Evolutionary conservation across 371 early-diverging fungal species (phyloP).

Genomic region (Mucor racemosus): DNA sequence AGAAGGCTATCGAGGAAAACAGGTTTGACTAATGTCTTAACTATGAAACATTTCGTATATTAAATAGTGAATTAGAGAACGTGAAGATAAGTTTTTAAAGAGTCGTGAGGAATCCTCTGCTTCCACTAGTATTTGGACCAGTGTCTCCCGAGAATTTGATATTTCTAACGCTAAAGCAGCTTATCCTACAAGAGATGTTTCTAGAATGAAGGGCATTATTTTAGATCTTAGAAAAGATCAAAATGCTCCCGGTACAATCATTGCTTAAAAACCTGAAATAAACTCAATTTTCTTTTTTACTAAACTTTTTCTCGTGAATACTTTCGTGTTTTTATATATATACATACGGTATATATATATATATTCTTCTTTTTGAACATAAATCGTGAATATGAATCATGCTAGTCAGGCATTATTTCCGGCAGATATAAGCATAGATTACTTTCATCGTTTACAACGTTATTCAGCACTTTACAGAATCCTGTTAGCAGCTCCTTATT

Average conservation of each 20-base stretch:
- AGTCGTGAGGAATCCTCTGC: conserved; percentile 56
- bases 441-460: conserved; percentile 20
- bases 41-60: background rate
- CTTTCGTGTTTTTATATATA: background rate
- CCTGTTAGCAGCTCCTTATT: conserved; percentile 22
- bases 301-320: background rate
- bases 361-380: background rate
- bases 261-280: conserved; percentile 13
- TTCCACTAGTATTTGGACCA: conserved; percentile 75
- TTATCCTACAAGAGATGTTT: conserved; percentile 59
- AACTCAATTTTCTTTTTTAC: conserved; percentile 5
- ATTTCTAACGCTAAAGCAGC: conserved; percentile 48
- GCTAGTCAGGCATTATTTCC: background rate
- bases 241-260: conserved; percentile 76
- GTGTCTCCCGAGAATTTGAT: conserved; percentile 70
- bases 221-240: conserved; percentile 78
- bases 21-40: conserved; percentile 37
- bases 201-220: conserved; percentile 83
- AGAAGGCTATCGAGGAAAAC: conserved; percentile 76
- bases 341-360: too few species aligned
- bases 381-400: background rate
- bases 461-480: conserved; percentile 37
- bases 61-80: conserved; percentile 36
- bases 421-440: conserved; percentile 7
- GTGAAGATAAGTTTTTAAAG: conserved; percentile 50